Evolutionary conservation across 257 asterid genomes (phyloP), one percentile per base, ranked within the genome.

Genomic region (Solanum neorickii): DNA sequence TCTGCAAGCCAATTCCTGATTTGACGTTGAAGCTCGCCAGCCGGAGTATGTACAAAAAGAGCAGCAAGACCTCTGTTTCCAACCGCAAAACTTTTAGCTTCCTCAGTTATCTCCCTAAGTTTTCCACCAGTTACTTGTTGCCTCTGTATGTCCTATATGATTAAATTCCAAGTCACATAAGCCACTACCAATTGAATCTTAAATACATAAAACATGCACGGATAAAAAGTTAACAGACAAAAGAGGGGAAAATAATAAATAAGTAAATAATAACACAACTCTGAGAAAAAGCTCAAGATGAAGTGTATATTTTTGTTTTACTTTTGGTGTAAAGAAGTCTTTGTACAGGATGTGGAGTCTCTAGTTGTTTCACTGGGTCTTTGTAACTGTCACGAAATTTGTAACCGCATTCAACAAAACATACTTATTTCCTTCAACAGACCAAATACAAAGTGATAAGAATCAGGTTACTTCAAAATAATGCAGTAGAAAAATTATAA

Each of bases 1-100:
- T 96, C 99, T 0, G 94, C 98, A 83, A 97, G 98, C 99, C 99
- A 97, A 87, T 95, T 96, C 89, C 98, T 92, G 91, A 97, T 97
- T 91, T 96, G 99, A 41, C 99, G 98, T 92, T 97, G 99, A 91
- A 97, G 96, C 90, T 97, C 99, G 25, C 99, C 99, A 86, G 99
- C 99, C 46, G 99, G 99, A 59, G 99, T 97, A 88, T 97, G 99
- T 87, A 97, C 99, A 87, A 97, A 97, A 25, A 97, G 94, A 80
- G 98, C 95, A 9, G 99, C 99, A 84, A 96, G 98, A 84, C 93
- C 97, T 92, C 94, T 93, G 91, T 95, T 97, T 89, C 99, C 99
- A 86, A 89, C 92, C 16, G 99, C 95, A 88, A 91, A 97, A 84
- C 76, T 69, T 89, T 97, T 97, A 87, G 99, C 99, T 87, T 97